These are phyloP conservation scores for Nakazawaea wickerhamii DNA, from an alignment of 805 yeast species.

Conservation along the genomic window DNA sequence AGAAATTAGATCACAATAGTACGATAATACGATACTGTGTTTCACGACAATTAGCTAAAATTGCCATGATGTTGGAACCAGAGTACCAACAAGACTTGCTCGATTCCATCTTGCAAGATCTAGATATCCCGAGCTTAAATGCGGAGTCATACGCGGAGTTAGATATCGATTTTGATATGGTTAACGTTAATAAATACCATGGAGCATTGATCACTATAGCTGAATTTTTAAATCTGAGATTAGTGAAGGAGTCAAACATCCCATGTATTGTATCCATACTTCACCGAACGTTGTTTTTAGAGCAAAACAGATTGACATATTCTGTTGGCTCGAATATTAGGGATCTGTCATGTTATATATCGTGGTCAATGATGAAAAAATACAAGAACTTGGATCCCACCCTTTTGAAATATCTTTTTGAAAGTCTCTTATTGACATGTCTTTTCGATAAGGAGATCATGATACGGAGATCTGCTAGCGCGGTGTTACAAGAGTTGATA, in stretches of 20 bases:
- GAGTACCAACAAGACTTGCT: conserved; percentile 39
- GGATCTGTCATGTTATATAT: conserved; percentile 78
- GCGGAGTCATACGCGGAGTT: conserved; percentile 8
- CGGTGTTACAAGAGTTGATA: conserved; percentile 79
- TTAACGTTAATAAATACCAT: conserved; percentile 45
- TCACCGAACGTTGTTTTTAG: conserved; percentile 46
- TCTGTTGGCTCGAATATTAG: conserved; percentile 64
- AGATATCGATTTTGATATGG: conserved; percentile 24
- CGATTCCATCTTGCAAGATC: conserved; percentile 25
- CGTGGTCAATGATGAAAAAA: conserved; percentile 69
- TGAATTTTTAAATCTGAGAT: conserved; percentile 27
- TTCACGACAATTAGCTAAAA: conserved; percentile 59
- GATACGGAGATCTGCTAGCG: conserved; percentile 76
- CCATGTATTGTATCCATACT: conserved; percentile 33
- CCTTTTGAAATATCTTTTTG: conserved; percentile 20
- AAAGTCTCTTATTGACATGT: conserved; percentile 43
- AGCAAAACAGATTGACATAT: conserved; percentile 46
- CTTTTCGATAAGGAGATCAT: conserved; percentile 71
- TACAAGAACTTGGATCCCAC: conserved; percentile 19
- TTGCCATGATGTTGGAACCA: conserved; percentile 28
- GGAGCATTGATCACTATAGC: conserved; percentile 57
- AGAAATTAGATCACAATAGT: conserved; percentile 40
- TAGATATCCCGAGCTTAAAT: conserved; percentile 23
- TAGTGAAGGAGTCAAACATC: conserved; percentile 18
- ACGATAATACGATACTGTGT: conserved; percentile 56